Evolutionary conservation across 1,284 basidiomycete species (phyloP).

Genomic region (Taiwanofungus camphoratus): DNA sequence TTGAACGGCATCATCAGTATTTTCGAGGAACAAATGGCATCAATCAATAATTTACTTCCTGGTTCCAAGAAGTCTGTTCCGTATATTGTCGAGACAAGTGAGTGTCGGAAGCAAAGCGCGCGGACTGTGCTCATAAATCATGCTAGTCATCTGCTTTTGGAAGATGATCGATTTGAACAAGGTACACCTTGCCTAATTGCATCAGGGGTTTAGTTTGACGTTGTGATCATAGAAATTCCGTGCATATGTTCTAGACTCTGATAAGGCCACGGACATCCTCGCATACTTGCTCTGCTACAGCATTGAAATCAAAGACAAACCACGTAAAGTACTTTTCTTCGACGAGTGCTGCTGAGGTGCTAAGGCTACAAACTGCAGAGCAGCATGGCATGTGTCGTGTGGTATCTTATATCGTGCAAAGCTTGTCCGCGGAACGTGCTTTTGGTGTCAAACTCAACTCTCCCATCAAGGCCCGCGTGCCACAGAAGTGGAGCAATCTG

Average conservation of each 20-base stretch:
- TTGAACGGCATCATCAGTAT: constrained; percentile 67
- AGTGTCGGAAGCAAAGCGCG: constrained; percentile 24
- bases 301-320: constrained; percentile 86
- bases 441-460: constrained; percentile 68
- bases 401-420: constrained; percentile 89
- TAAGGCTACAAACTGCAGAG: constrained; percentile 38
- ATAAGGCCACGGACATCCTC: constrained; percentile 70
- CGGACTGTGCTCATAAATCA: constrained; percentile 10
- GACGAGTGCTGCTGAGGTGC: neutral
- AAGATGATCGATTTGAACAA: constrained; percentile 89
- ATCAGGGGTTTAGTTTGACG: neutral
- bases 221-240: constrained; percentile 71
- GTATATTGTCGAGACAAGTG: constrained; percentile 77
- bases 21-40: constrained; percentile 69
- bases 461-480: constrained; percentile 58
- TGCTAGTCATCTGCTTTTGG: constrained; percentile 80
- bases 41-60: constrained; percentile 71
- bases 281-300: constrained; percentile 75
- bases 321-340: constrained; percentile 47
- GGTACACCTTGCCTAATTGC: constrained; percentile 35
- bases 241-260: constrained; percentile 72
- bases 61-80: constrained; percentile 78
- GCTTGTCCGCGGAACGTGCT: constrained; percentile 76
- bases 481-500: constrained; percentile 66
- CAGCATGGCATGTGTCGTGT: constrained; percentile 89